A percentile compares a stretch with the other conserved stretches of the same genome.
These are phyloP conservation scores for Penicillium rolfsii DNA, from an alignment of 2,329 filamentous ascomycete genomes.

Conservation along the genomic window DNA sequence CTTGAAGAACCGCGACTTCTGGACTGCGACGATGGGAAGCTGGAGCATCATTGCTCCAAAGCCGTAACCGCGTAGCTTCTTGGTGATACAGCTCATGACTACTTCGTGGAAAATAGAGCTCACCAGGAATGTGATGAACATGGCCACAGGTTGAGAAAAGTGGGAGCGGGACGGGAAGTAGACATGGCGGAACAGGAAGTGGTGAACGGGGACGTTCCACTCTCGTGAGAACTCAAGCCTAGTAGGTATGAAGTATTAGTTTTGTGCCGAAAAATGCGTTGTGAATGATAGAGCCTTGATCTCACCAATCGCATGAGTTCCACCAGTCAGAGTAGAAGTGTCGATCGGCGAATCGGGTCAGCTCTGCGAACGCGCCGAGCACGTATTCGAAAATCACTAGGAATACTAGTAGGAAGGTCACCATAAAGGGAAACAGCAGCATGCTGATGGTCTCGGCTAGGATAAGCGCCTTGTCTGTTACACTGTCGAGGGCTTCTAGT, in stretches of 20 bases:
- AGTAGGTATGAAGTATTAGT: neutral
- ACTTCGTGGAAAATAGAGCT: constrained; percentile 89
- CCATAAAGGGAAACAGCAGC: constrained; percentile 95
- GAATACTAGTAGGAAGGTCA: constrained; percentile 93
- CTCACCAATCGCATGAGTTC: constrained; percentile 60
- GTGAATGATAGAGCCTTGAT: neutral
- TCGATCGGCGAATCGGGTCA: constrained; percentile 88
- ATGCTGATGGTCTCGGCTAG: constrained; percentile 87
- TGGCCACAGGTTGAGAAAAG: constrained; percentile 76
- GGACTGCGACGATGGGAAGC: constrained; percentile 89
- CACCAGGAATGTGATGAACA: constrained; percentile 87
- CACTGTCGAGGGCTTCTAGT: constrained; percentile 52
- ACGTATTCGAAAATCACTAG: constrained; percentile 98
- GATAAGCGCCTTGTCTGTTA: constrained; percentile 73
- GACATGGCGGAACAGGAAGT: constrained; percentile 92
- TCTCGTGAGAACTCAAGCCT: constrained; percentile 93
- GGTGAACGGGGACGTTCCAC: constrained; percentile 98
- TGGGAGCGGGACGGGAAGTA: constrained; percentile 80
- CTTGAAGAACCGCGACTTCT: constrained; percentile 76
- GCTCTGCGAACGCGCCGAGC: constrained; percentile 90
- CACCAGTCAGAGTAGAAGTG: constrained; percentile 85
- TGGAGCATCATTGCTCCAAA: constrained; percentile 96
- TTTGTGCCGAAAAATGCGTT: neutral
- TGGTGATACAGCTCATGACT: constrained; percentile 96
- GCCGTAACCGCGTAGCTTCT: constrained; percentile 93